Conservation (phyloP, 441 rosid genomes). For the Lepidium campestre region DNA sequence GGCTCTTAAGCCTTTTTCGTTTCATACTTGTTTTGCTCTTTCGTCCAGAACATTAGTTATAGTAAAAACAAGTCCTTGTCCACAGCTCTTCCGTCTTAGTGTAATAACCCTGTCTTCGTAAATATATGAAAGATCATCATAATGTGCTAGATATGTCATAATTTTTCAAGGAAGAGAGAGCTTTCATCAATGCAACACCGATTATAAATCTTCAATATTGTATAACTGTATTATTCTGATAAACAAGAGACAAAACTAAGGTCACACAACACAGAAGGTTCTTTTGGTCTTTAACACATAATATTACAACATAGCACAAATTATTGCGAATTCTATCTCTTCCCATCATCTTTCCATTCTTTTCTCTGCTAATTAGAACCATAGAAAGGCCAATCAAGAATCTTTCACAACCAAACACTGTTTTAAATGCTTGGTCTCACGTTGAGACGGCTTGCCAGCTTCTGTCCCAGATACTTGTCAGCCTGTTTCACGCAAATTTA, state of each 20-base stretch:
- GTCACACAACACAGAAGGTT: conserved; percentile 1
- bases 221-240: conserved; percentile 8
- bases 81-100: not conserved
- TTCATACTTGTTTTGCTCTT: conserved; percentile 13
- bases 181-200: not conserved
- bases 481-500: conserved; percentile 41
- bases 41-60: not conserved
- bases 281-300: conserved; percentile 13
- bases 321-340: not conserved
- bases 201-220: not conserved
- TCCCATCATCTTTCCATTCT: not conserved
- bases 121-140: not conserved
- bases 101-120: not conserved
- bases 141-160: not conserved
- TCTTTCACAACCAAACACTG: conserved; percentile 1
- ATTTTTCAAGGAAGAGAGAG: not conserved
- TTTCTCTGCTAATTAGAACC: conserved; percentile 20
- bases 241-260: conserved; percentile 23
- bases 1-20: not conserved
- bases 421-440: conserved; percentile 44
- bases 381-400: conserved; percentile 24
- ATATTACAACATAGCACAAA: conserved; percentile 21
- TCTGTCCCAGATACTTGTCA: conserved; percentile 71
- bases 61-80: not conserved
- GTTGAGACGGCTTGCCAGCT: conserved; percentile 74